Evolutionary conservation across 306 rosid genomes (phyloP).

Genomic region (Glycine tomentella): DNA sequence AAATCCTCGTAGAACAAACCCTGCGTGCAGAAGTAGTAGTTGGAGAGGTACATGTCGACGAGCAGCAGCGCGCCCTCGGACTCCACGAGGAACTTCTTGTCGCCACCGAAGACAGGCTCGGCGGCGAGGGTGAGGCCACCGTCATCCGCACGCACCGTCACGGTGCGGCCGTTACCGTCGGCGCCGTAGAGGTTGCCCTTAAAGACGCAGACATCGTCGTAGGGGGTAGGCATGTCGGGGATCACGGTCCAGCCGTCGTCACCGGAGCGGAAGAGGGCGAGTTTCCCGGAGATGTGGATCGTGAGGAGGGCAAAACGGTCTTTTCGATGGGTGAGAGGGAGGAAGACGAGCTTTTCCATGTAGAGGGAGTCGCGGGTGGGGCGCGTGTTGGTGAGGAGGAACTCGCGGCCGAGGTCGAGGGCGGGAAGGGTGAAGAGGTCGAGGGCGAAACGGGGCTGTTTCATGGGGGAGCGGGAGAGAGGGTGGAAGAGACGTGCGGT

Average conservation of each 20-base stretch:
- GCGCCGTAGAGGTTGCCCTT: slow-evolving; percentile 63
- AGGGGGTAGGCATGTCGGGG: slow-evolving; percentile 68
- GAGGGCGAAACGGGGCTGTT: slow-evolving; percentile 41
- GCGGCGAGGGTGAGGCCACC: slow-evolving; percentile 54
- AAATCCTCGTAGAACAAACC: not conserved
- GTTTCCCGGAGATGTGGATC: slow-evolving; percentile 80
- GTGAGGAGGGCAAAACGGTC: slow-evolving; percentile 59
- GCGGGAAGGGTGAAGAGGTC: slow-evolving; percentile 48
- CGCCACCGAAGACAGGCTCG: slow-evolving; percentile 83
- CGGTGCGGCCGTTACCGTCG: slow-evolving; percentile 70
- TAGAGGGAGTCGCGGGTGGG: slow-evolving; percentile 45
- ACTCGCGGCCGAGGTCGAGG: slow-evolving; percentile 63
- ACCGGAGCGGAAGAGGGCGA: slow-evolving; percentile 65
- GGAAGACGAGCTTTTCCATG: slow-evolving; percentile 68
- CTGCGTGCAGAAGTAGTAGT: not conserved
- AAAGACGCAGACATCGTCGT: slow-evolving; percentile 74
- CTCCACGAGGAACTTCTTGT: slow-evolving; percentile 81
- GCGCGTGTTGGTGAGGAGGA: slow-evolving; percentile 48
- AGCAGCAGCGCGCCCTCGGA: slow-evolving; percentile 64
- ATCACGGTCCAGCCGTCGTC: slow-evolving; percentile 69
- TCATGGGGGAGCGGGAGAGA: slow-evolving; percentile 38
- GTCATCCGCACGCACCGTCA: slow-evolving; percentile 49
- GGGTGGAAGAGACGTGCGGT: slow-evolving; percentile 32
- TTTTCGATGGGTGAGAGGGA: slow-evolving; percentile 46
- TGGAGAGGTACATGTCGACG: slow-evolving; percentile 67